phyloP scores from a whole-genome alignment of 768 basidiomycete species.

The Boletus subparvulus region DNA sequence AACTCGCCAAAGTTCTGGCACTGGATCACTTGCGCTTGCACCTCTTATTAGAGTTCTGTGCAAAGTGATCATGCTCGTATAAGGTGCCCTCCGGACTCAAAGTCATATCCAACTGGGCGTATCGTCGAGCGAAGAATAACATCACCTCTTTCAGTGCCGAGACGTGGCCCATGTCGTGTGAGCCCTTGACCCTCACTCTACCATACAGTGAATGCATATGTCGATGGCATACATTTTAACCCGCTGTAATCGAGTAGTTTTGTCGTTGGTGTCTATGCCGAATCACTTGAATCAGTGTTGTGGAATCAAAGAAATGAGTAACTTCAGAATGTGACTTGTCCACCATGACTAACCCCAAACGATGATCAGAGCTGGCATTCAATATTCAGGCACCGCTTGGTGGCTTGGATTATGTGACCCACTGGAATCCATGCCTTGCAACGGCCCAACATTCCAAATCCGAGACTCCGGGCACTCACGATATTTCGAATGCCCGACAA shows the following conservation, averaged over 20 bases:
- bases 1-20: no score
- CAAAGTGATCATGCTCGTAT: conserved; percentile 51
- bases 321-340: conserved; percentile 46
- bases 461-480: no score
- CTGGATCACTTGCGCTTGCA: no score
- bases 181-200: neutral
- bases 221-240: conserved; percentile 14
- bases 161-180: neutral
- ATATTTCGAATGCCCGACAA: no score
- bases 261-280: neutral
- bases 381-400: no score
- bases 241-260: neutral
- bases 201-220: neutral
- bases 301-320: conserved; percentile 30
- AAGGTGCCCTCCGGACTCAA: conserved; percentile 74
- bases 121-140: conserved; percentile 70
- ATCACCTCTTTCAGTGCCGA: neutral
- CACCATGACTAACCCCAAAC: conserved; percentile 55
- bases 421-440: neutral
- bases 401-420: no score
- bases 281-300: neutral
- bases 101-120: conserved; percentile 64
- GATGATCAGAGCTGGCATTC: no score
- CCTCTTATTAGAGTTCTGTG: neutral
- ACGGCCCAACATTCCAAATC: no score